Evolutionary conservation across 257 asterid genomes (phyloP), one percentile per base, ranked within the genome.

Genomic region (Lavandula angustifolia): DNA sequence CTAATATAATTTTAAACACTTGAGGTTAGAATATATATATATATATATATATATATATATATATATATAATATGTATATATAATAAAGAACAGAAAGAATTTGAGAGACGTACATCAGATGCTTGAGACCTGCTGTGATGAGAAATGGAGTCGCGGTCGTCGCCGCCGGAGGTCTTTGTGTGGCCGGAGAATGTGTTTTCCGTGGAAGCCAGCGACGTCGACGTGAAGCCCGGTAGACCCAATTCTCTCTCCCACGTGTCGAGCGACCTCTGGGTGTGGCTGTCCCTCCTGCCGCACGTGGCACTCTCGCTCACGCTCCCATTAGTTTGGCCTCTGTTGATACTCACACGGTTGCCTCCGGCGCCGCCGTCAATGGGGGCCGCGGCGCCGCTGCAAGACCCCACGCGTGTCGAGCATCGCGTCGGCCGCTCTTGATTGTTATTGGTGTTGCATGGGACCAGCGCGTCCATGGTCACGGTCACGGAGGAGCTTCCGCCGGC

Each of bases 61-160:
- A 22, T 22, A 22, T 22, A 22, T 22, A 22, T 22, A 22, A n/a
- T n/a, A n/a, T n/a, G n/a, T 22, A 1, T 22, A 22, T 22, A 22
- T 22, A 22, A 22, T 8, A 40, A 9, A 40, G 10, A 40, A 40
- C 2, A 1, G 8, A 38, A 38, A 38, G 43, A 22, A 22, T 22
- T 22, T 22, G 27, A 22, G 14, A 5, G 14, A 38, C 51, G 17
- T 17, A 51, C 59, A 7, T 33, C 56, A 61, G 54, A 52, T 13
- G 40, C 95, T 83, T 71, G 84, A n/a, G 80, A 63, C 72, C 78
- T 72, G 73, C 87, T 81, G 70, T 79, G 92, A 58, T 77, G 92
- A 58, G 84, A 76, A 46, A 76, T 79, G n/a, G 89, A 87, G 76
- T 84, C 90, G 50, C 72, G 84, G 54, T 83, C 86, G n/a, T 89